phyloP scores from a whole-genome alignment of 257 asterid species.

The Nicotiana tomentosiformis region DNA sequence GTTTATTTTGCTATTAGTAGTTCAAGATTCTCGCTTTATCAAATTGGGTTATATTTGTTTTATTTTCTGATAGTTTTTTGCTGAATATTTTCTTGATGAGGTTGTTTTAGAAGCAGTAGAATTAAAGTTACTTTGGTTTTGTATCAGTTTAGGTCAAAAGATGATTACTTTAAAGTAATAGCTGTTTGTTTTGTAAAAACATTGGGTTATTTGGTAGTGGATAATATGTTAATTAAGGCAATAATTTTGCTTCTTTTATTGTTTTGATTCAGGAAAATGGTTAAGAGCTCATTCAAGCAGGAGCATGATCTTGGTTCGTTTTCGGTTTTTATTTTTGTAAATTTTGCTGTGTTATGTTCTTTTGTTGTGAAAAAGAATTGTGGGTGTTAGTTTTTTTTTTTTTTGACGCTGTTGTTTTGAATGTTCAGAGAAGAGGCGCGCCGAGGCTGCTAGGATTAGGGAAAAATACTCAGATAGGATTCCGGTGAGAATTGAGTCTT shows the following conservation, averaged over 20 bases:
- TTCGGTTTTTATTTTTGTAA: background rate
- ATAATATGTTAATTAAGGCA: background rate
- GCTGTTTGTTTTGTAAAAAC: background rate
- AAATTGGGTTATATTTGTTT: background rate
- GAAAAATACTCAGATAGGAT: slow-evolving; percentile 69
- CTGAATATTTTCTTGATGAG: slow-evolving; percentile 12
- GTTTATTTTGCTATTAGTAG: background rate
- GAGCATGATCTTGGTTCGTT: slow-evolving; percentile 59
- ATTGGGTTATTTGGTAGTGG: background rate
- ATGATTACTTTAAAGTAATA: background rate
- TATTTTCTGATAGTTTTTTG: slow-evolving; percentile 5
- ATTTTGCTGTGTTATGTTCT: background rate
- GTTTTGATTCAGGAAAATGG: slow-evolving; percentile 36
- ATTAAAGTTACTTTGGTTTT: background rate
- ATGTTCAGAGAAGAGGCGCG: slow-evolving; percentile 54
- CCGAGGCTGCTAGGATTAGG: slow-evolving; percentile 69
- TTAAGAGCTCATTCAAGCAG: slow-evolving; percentile 57
- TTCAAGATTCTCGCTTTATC: slow-evolving; percentile 7
- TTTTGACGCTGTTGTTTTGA: background rate
- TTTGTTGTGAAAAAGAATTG: background rate
- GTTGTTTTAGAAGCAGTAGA: background rate
- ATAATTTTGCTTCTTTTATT: background rate
- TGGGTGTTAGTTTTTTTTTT: background rate
- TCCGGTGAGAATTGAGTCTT: slow-evolving; percentile 43
- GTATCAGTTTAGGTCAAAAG: background rate